phyloP scores from a whole-genome alignment of 345 rosid species.

The Brassica rapa region DNA sequence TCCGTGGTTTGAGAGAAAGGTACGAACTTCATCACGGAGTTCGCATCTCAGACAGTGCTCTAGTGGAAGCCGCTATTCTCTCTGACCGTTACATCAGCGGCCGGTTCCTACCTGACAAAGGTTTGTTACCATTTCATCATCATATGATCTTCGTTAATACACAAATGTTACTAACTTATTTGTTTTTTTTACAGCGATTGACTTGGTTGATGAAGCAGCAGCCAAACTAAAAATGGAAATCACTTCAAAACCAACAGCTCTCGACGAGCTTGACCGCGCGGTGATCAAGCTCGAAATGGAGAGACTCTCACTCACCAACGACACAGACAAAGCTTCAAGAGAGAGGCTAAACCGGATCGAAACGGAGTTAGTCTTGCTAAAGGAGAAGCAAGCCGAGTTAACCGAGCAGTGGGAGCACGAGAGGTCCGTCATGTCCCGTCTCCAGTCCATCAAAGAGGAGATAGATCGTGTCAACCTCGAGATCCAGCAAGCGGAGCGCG shows the following conservation, averaged over 20 bases:
- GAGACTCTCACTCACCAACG: slow-evolving; percentile 89
- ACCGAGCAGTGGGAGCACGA: slow-evolving; percentile 99
- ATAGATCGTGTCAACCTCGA: slow-evolving; percentile 92
- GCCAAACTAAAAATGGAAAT: slow-evolving; percentile 99
- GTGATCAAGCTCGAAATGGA: slow-evolving; percentile 98
- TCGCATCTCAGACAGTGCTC: slow-evolving; percentile 95
- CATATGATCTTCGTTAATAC: background rate
- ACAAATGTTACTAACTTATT: slow-evolving; percentile 12
- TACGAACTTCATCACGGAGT: slow-evolving; percentile 99
- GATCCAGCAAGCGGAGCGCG: slow-evolving; percentile 98
- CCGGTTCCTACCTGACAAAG: slow-evolving; percentile 97
- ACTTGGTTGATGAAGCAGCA: slow-evolving; percentile 98
- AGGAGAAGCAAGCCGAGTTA: slow-evolving; percentile 81
- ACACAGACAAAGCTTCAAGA: slow-evolving; percentile 89
- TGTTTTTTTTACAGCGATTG: slow-evolving; percentile 66
- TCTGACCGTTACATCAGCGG: slow-evolving; percentile 99
- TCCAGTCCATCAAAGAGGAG: slow-evolving; percentile 98
- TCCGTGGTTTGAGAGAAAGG: slow-evolving; percentile 95
- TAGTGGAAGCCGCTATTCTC: slow-evolving; percentile 94
- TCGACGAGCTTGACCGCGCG: slow-evolving; percentile 92
- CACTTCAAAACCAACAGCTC: slow-evolving; percentile 97
- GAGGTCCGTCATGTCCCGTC: slow-evolving; percentile 90
- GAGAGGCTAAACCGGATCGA: slow-evolving; percentile 89
- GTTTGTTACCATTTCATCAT: slow-evolving; percentile 33
- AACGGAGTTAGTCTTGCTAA: slow-evolving; percentile 65